These are phyloP conservation scores for Candida manassasensis DNA, from an alignment of 805 yeast genomes.

Conservation along the genomic window DNA sequence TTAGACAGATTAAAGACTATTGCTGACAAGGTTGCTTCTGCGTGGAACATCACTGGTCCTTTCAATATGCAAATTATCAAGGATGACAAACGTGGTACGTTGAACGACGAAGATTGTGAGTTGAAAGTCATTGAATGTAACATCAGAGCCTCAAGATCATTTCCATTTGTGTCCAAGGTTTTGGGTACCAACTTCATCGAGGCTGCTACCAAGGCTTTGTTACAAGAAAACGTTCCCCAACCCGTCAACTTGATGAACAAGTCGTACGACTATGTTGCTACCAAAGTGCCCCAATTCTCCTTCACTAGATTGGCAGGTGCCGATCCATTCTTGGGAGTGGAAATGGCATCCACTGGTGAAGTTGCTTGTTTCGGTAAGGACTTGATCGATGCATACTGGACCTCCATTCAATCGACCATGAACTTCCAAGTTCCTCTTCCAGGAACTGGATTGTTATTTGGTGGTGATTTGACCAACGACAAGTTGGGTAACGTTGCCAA, in stretches of 20 bases:
- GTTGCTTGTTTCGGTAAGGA: slow-evolving; percentile 93
- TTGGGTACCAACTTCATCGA: slow-evolving; percentile 92
- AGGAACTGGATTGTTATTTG: slow-evolving; percentile 83
- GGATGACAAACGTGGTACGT: slow-evolving; percentile 57
- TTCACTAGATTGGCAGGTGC: slow-evolving; percentile 99
- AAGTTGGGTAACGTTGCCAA: slow-evolving; percentile 71
- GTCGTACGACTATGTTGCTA: slow-evolving; percentile 61
- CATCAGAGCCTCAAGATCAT: slow-evolving; percentile 96
- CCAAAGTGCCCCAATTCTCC: slow-evolving; percentile 95
- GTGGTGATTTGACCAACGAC: slow-evolving; percentile 81
- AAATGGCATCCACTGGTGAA: slow-evolving; percentile 99
- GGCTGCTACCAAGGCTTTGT: slow-evolving; percentile 84
- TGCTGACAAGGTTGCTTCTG: slow-evolving; percentile 89
- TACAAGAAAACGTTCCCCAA: slow-evolving; percentile 66
- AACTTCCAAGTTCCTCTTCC: slow-evolving; percentile 93
- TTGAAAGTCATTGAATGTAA: slow-evolving; percentile 98
- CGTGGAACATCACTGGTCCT: slow-evolving; percentile 96
- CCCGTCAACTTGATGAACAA: slow-evolving; percentile 82
- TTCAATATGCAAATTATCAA: slow-evolving; percentile 97
- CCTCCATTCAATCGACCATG: slow-evolving; percentile 94
- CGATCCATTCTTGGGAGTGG: slow-evolving; percentile 98
- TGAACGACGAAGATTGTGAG: slow-evolving; percentile 48
- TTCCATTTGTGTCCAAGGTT: slow-evolving; percentile 98
- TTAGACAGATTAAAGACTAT: slow-evolving; percentile 76
- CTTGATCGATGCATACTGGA: slow-evolving; percentile 91